Evolutionary conservation across 2,329 filamentous ascomycete genomes (phyloP), one percentile per base, ranked within the genome.

Genomic region (Penicillium crustosum): DNA sequence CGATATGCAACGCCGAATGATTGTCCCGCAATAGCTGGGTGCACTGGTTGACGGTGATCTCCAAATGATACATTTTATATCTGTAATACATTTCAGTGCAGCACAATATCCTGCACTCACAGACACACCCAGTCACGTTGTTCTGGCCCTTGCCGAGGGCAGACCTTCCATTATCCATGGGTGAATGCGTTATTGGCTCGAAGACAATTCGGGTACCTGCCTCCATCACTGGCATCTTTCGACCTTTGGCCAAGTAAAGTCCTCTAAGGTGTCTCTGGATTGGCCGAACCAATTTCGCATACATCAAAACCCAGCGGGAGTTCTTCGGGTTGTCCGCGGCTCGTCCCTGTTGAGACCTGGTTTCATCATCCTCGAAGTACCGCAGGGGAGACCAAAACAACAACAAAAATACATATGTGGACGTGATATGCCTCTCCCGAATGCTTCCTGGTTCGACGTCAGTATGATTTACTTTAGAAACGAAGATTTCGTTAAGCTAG

Each of bases 361-460:
- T 49, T 35, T 35, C 6, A 9, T 27, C 17, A 38, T 57, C 38
- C 38, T 41, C n/a, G 19, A 48, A 50, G 6, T 39, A 19, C 27
- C 29, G 42, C 21, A 12, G 15, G 9, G 6, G 12, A 23, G 12
- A 29, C 27, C 27, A 53, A 36, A 53, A 42, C n/a, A 53, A 31
- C 17, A 10, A 36, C 2, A n/a, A 36, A n/a, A 1, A n/a, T 33
- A 25, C 35, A 29, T 53, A 7, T 4, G 2, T 21, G 13, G 17
- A 23, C 6, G 10, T 33, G 27, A 43, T 6, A 36, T 5, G 2
- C 21, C n/a, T 43, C 38, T 53, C 49, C 61, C 61, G 60, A 53
- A 53, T 55, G 44, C 54, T 65, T 69, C 61, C 62, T 45, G 38
- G 55, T 54, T 64, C 67, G 58, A 71, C 68, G 71, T 73, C 71